A percentile compares a stretch with the other conserved stretches of the same genome.
Evolutionary conservation across 257 asterid genomes (phyloP).

Genomic region (Jaltomata sinuosa): DNA sequence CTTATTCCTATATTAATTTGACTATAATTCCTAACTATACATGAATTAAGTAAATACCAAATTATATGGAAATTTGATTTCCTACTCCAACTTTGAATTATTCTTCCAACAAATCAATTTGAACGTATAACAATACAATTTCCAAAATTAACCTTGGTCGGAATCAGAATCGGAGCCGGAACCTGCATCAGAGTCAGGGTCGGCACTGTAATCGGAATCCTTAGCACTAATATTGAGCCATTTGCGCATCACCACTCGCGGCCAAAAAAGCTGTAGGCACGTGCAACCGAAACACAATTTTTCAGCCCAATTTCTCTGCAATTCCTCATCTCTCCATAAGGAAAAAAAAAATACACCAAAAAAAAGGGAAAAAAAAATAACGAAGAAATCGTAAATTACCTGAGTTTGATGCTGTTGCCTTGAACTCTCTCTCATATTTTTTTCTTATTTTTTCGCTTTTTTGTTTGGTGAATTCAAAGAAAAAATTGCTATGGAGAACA

Average conservation of each 20-base stretch:
- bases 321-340: slow-evolving; percentile 25
- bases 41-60: too few species aligned
- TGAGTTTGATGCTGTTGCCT: slow-evolving; percentile 26
- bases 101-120: background rate
- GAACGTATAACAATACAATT: too few species aligned
- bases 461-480: background rate
- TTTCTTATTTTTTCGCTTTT: background rate
- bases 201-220: slow-evolving; percentile 73
- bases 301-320: slow-evolving; percentile 80
- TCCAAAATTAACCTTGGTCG: slow-evolving; percentile 44
- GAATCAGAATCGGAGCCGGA: slow-evolving; percentile 49
- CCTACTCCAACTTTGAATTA: too few species aligned
- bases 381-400: slow-evolving; percentile 17
- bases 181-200: slow-evolving; percentile 29
- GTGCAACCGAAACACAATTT: slow-evolving; percentile 72
- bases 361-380: too few species aligned
- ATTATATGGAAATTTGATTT: too few species aligned
- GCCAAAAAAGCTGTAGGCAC: slow-evolving; percentile 80
- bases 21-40: too few species aligned
- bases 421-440: slow-evolving; percentile 21
- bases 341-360: background rate
- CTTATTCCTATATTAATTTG: too few species aligned
- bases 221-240: slow-evolving; percentile 47
- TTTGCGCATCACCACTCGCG: slow-evolving; percentile 74
- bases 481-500: background rate